Percentiles rank a stretch among this genome's conserved stretches.
Evolutionary conservation across 2,329 filamentous ascomycete species (phyloP).

Genomic region (Pseudogymnoascus verrucosus): DNA sequence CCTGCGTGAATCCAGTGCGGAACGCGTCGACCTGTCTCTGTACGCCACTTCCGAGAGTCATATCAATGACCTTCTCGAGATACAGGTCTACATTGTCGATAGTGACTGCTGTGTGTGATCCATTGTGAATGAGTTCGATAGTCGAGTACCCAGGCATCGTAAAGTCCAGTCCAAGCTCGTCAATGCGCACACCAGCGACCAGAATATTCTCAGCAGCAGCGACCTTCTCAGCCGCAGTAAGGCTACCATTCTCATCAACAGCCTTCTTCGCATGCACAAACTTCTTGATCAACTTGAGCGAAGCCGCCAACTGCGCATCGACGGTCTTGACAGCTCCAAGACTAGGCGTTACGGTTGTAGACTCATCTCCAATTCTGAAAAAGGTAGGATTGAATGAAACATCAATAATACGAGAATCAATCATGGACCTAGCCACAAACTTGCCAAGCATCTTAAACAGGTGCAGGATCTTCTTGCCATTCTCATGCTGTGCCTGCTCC

Average conservation of each 20-base stretch:
- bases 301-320: slow-evolving; percentile 77
- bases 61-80: slow-evolving; percentile 80
- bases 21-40: slow-evolving; percentile 87
- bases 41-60: slow-evolving; percentile 84
- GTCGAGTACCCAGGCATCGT: slow-evolving; percentile 84
- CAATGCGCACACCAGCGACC: slow-evolving; percentile 69
- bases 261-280: slow-evolving; percentile 77
- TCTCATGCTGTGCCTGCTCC: slow-evolving; percentile 63
- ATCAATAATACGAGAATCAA: slow-evolving; percentile 95
- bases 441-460: slow-evolving; percentile 92
- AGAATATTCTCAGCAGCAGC: slow-evolving; percentile 59
- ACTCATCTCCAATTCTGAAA: slow-evolving; percentile 77
- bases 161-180: slow-evolving; percentile 88
- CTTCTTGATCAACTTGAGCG: slow-evolving; percentile 77
- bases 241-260: slow-evolving; percentile 62
- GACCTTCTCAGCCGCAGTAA: slow-evolving; percentile 63
- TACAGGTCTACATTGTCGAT: slow-evolving; percentile 90
- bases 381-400: slow-evolving; percentile 96
- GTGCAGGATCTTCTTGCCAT: slow-evolving; percentile 80
- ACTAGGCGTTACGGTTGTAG: slow-evolving; percentile 64
- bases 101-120: slow-evolving; percentile 66
- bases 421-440: slow-evolving; percentile 95
- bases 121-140: slow-evolving; percentile 73
- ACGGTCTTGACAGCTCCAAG: slow-evolving; percentile 84
- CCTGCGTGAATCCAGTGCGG: slow-evolving; percentile 81